Conservation (phyloP, 768 basidiomycete genomes). For the Pisolithus tinctorius region DNA sequence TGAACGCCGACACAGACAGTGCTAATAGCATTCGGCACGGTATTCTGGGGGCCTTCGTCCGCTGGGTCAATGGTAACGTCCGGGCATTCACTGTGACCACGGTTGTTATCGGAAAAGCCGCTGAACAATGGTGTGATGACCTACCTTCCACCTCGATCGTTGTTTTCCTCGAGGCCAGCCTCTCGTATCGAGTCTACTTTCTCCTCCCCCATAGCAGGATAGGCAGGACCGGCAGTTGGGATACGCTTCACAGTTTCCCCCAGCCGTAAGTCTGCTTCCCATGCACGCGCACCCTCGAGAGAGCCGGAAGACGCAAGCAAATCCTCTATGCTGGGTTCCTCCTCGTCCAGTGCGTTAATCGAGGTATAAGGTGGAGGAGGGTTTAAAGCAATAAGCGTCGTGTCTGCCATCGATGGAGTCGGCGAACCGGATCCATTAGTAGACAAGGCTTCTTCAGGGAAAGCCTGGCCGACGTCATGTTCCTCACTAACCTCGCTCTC, state of each 20-base stretch:
- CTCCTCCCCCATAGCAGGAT: background rate
- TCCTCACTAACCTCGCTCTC: conserved; percentile 7
- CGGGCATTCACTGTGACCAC: background rate
- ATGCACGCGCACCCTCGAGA: conserved; percentile 23
- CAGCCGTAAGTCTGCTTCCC: conserved; percentile 24
- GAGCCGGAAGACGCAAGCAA: conserved; percentile 18
- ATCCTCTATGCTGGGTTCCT: conserved; percentile 25
- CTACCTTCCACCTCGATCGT: conserved; percentile 9
- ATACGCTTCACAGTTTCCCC: conserved; percentile 26
- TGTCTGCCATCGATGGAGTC: background rate
- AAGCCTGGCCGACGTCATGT: background rate
- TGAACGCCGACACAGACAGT: background rate
- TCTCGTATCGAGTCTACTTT: background rate
- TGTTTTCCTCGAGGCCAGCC: conserved; percentile 7
- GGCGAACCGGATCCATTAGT: background rate
- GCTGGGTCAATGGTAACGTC: background rate
- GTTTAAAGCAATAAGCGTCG: background rate
- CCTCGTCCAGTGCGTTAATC: conserved; percentile 7
- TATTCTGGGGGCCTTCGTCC: background rate
- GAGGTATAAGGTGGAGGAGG: conserved; percentile 4
- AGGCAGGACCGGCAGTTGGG: conserved; percentile 1
- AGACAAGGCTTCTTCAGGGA: background rate
- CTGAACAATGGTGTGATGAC: conserved; percentile 27
- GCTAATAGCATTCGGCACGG: background rate
- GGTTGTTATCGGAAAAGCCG: conserved; percentile 2